phyloP scores from a whole-genome alignment of 2,329 filamentous ascomycete species.

The Arthroderma sp. region DNA sequence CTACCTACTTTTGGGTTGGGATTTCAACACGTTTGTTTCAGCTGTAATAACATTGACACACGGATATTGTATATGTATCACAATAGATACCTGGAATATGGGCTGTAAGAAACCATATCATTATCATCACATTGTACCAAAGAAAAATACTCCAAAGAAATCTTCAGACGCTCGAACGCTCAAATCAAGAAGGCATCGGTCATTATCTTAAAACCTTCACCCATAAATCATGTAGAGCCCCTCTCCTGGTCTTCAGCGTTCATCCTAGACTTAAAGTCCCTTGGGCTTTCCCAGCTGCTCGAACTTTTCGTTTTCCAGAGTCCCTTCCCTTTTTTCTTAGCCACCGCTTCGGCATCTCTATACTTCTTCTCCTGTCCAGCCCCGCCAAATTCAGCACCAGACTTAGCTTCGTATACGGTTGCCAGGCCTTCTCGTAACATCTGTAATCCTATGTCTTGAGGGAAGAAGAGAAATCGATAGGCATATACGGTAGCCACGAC shows the following conservation, averaged over 20 bases:
- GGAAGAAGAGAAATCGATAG: constrained; percentile 44
- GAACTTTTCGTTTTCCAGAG: constrained; percentile 54
- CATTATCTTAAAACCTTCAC: not conserved
- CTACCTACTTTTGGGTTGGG: not conserved
- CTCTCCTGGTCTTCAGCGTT: constrained; percentile 27
- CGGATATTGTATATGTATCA: not conserved
- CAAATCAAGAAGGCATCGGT: not conserved
- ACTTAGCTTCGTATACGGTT: constrained; percentile 88
- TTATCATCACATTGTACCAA: not conserved
- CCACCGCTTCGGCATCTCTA: constrained; percentile 39
- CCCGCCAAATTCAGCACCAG: constrained; percentile 76
- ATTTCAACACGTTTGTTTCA: not conserved
- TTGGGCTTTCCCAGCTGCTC: constrained; percentile 63
- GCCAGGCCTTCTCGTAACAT: constrained; percentile 79
- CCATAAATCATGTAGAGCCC: not conserved
- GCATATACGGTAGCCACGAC: constrained; percentile 78
- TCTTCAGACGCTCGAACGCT: constrained; percentile 2
- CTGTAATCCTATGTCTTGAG: constrained; percentile 71
- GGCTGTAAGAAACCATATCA: not conserved
- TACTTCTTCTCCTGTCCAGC: constrained; percentile 42
- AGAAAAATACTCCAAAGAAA: not conserved
- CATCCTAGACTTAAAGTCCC: constrained; percentile 66
- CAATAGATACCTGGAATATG: not conserved
- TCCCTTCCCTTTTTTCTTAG: constrained; percentile 53
- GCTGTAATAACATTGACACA: not conserved